These are phyloP conservation scores for Calonectria leucothoes DNA, from an alignment of 2,329 filamentous ascomycete species.

Conservation along the genomic window DNA sequence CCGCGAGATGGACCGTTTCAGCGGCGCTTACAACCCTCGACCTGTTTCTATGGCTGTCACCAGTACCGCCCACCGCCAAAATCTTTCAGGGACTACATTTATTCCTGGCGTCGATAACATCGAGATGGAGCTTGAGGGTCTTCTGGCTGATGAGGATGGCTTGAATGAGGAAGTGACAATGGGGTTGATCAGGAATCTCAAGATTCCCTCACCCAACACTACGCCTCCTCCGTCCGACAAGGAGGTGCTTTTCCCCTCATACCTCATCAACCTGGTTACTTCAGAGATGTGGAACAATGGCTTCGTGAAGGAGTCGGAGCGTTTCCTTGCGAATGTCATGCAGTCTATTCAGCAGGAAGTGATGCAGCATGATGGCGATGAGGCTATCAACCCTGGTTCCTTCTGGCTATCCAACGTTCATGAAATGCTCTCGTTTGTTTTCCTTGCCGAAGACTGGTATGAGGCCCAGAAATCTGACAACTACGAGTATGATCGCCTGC, in stretches of 20 bases:
- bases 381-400: constrained; percentile 94
- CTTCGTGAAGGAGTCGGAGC: constrained; percentile 98
- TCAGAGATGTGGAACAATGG: constrained; percentile 99
- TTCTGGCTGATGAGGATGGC: constrained; percentile 94
- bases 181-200: constrained; percentile 94
- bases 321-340: constrained; percentile 99
- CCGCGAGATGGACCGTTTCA: constrained; percentile 89
- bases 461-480: constrained; percentile 99
- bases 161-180: constrained; percentile 97
- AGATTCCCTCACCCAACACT: constrained; percentile 90
- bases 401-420: constrained; percentile 99
- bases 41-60: constrained; percentile 96
- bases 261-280: constrained; percentile 98
- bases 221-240: constrained; percentile 95
- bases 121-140: constrained; percentile 92
- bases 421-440: constrained; percentile 99
- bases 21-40: constrained; percentile 90
- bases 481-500: constrained; percentile 95
- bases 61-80: constrained; percentile 74
- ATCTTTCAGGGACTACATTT: constrained; percentile 80
- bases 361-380: constrained; percentile 98
- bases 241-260: constrained; percentile 97
- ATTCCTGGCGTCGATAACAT: constrained; percentile 88
- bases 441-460: constrained; percentile 99
- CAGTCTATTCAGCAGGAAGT: constrained; percentile 99